Evolutionary conservation across 768 basidiomycete species (phyloP).

Genomic region (Boletus tylopilopsis): DNA sequence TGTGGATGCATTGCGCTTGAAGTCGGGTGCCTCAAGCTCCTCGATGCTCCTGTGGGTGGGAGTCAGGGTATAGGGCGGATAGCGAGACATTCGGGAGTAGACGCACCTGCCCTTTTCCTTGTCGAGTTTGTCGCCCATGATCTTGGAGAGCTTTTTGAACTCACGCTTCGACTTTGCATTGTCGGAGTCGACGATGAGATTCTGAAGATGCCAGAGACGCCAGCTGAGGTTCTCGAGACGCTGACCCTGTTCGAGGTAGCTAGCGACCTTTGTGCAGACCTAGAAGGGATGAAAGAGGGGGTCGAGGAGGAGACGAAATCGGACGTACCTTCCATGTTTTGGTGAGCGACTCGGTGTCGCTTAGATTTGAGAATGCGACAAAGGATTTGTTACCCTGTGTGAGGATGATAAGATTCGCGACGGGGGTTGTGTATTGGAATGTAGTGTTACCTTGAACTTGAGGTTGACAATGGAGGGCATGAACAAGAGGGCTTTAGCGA

Average conservation of each 20-base stretch:
- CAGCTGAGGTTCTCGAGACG: conserved; percentile 89
- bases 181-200: conserved; percentile 87
- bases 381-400: conserved; percentile 88
- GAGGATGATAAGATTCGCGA: conserved; percentile 15
- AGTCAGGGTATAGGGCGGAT: conserved; percentile 16
- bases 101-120: conserved; percentile 88
- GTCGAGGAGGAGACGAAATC: neutral
- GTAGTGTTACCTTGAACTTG: conserved; percentile 70
- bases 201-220: conserved; percentile 91
- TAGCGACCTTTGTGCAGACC: conserved; percentile 89
- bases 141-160: conserved; percentile 85
- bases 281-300: conserved; percentile 24
- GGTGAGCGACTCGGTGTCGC: conserved; percentile 79
- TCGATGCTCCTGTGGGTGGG: conserved; percentile 63
- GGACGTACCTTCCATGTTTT: conserved; percentile 82
- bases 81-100: neutral
- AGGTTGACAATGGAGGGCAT: conserved; percentile 84
- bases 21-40: conserved; percentile 81
- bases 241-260: conserved; percentile 88
- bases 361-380: conserved; percentile 86
- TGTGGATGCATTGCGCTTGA: conserved; percentile 72
- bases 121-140: conserved; percentile 89
- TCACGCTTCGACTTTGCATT: conserved; percentile 84
- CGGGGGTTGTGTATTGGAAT: too few relatives aligned
- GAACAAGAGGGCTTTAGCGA: conserved; percentile 9